phyloP scores from a whole-genome alignment of 805 yeast genomes.

The Ogataea chonburiensis region DNA sequence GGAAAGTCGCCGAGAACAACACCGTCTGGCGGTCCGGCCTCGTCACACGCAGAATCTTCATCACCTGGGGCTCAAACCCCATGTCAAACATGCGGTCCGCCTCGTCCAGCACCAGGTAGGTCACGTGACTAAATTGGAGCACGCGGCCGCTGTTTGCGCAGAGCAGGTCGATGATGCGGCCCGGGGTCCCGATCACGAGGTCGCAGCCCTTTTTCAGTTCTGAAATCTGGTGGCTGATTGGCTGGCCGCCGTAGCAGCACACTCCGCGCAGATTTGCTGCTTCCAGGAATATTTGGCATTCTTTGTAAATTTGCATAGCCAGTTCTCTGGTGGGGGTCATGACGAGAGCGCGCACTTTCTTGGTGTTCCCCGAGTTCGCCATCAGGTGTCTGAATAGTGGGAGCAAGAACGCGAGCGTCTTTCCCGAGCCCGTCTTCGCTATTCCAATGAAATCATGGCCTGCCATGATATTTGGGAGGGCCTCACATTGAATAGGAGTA shows the following conservation, averaged over 20 bases:
- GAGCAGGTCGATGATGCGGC: constrained; percentile 84
- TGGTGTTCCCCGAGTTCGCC: constrained; percentile 51
- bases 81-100: constrained; percentile 96
- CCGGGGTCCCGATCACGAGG: constrained; percentile 91
- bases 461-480: constrained; percentile 84
- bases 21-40: constrained; percentile 89
- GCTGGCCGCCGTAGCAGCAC: constrained; percentile 91
- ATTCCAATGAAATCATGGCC: constrained; percentile 91
- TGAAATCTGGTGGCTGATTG: constrained; percentile 77
- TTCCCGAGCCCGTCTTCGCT: constrained; percentile 97
- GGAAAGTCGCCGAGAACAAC: constrained; percentile 92
- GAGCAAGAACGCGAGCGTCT: constrained; percentile 81
- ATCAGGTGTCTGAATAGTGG: constrained; percentile 83
- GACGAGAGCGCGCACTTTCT: constrained; percentile 62
- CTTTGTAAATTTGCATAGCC: constrained; percentile 78
- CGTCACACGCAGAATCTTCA: constrained; percentile 69
- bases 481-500: constrained; percentile 87
- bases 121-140: constrained; percentile 61
- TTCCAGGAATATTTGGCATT: constrained; percentile 57
- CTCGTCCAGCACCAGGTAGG: constrained; percentile 89
- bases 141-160: constrained; percentile 82
- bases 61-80: constrained; percentile 96
- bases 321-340: constrained; percentile 92
- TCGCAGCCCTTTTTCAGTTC: constrained; percentile 76
- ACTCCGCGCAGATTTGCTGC: constrained; percentile 51